A percentile compares a stretch with the other conserved stretches of the same genome.
Conservation (phyloP, 805 yeast species). For the Hanseniaspora singularis region DNA sequence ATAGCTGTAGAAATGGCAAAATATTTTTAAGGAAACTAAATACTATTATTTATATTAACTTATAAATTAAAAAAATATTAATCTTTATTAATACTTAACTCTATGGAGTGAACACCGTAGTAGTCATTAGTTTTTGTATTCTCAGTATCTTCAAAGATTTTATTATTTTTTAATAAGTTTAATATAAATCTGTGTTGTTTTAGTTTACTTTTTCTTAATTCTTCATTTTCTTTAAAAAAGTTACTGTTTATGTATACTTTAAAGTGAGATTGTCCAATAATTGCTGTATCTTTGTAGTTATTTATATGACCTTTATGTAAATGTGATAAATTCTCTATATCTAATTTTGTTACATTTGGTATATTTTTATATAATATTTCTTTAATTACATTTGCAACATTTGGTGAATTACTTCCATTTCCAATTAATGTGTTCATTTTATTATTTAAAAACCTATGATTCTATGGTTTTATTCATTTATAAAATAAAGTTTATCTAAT, state of each 20-base stretch:
- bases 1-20: no score
- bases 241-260: not conserved
- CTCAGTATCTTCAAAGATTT: not conserved
- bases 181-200: not conserved
- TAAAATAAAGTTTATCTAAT: no score
- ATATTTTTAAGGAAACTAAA: no score
- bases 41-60: no score
- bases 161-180: not conserved
- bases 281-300: not conserved
- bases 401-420: not conserved
- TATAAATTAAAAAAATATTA: not conserved
- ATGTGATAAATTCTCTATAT: conserved; percentile 67
- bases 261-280: conserved; percentile 1
- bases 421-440: no score
- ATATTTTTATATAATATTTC: conserved; percentile 1
- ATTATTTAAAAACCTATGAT: no score
- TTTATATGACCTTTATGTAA: conserved; percentile 67
- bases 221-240: not conserved
- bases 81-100: not conserved
- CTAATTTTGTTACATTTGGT: conserved; percentile 25
- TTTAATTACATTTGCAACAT: not conserved
- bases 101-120: conserved; percentile 7
- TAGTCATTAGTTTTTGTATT: not conserved
- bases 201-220: not conserved
- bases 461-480: no score